Evolutionary conservation across 306 rosid genomes (phyloP).

Genomic region (Abrus precatorius): DNA sequence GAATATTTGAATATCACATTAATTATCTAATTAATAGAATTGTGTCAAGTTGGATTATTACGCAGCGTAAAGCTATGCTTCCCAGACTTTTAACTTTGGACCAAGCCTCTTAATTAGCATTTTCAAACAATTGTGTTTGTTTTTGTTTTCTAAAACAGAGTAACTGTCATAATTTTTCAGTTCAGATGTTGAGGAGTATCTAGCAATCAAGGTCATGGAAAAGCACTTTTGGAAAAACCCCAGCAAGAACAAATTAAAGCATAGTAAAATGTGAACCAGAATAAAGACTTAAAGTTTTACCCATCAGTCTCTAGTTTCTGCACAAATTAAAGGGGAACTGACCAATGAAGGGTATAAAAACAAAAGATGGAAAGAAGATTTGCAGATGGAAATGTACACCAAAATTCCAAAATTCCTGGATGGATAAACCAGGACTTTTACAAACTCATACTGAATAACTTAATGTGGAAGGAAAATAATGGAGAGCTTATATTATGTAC

Average conservation of each 20-base stretch:
- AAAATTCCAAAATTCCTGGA: constrained; percentile 43
- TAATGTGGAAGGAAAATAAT: constrained; percentile 22
- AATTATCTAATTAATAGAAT: too few relatives aligned
- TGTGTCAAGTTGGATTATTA: too few relatives aligned
- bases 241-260: neutral
- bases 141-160: too few relatives aligned
- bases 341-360: neutral
- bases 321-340: neutral
- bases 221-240: neutral
- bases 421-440: constrained; percentile 50
- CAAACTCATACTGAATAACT: constrained; percentile 55
- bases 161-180: neutral
- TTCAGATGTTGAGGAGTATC: neutral
- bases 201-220: neutral
- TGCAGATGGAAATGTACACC: constrained; percentile 42
- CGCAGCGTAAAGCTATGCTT: too few relatives aligned
- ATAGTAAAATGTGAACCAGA: neutral
- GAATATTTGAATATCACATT: too few relatives aligned
- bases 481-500: constrained; percentile 41
- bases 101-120: too few relatives aligned
- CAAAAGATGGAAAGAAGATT: constrained; percentile 5
- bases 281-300: neutral
- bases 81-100: too few relatives aligned
- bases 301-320: neutral
- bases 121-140: neutral